Evolutionary conservation across 2,329 filamentous ascomycete species (phyloP), one percentile per base, ranked within the genome.

Genomic region (Xylariaceae sp.): DNA sequence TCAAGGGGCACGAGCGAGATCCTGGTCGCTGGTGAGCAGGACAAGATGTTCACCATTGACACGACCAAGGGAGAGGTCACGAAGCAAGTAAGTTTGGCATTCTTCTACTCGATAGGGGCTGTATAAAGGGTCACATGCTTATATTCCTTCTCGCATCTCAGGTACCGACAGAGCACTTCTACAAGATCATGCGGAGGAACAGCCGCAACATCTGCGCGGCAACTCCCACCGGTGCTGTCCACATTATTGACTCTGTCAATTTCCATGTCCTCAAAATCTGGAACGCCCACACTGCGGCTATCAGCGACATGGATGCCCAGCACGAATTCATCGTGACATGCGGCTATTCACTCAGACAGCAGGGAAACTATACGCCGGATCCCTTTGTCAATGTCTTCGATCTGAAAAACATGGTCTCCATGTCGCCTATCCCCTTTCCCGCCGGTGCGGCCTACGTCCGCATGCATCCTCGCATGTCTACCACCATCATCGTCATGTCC

Each of bases 271-370:
- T 94, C 66, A 95, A 93, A 72, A 85, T 85, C 9, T 99, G 94
- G 89, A 90, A 90, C 71, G 92, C 93, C 0, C 94, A 99, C 71
- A 88, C 88, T 1, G 89, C 90, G 7, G 84, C 87, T 55, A 90
- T 99, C 72, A 96, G 91, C 73, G 93, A 97, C 73, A 97, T 99
- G 90, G 94, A 99, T 76, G 91, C 92, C 7, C 90, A 94, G 71
- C 90, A 94, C 70, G 93, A 97, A 73, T 94, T 94, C 66, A 86
- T 99, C 56, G 89, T 97, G 18, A 97, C 94, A 3, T 99, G 94
- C 73, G 94, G 94, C 42, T 96, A 90, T 75, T 96, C 93, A 1
- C 82, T 91, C 23, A 85, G 93, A 66, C 91, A 92, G 69, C 81
- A 90, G 65, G 85, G 88, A 42, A 85, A 86, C 47, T 89, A 89